phyloP scores from a whole-genome alignment of 2,329 filamentous ascomycete genomes.

The Chrysosporium keratinophilum region DNA sequence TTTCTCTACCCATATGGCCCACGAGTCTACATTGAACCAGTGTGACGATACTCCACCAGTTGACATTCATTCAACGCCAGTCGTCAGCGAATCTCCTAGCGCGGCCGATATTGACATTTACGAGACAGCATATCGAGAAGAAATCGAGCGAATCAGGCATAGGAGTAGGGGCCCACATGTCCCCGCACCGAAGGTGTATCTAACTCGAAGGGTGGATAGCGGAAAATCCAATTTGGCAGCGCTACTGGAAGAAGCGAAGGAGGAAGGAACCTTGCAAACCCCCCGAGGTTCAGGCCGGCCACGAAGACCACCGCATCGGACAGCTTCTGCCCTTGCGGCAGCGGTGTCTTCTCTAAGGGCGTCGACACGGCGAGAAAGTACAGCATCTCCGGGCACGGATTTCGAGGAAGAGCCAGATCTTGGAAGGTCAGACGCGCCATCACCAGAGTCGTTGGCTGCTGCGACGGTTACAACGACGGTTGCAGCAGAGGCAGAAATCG shows the following conservation, averaged over 20 bases:
- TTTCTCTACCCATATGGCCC: conserved; percentile 14
- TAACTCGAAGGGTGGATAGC: conserved; percentile 43
- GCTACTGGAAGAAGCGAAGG: conserved; percentile 25
- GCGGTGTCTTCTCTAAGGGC: conserved; percentile 1
- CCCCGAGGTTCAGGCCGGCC: background rate
- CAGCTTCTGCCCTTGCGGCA: background rate
- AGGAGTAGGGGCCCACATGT: conserved; percentile 30
- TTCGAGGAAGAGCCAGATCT: background rate
- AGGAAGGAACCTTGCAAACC: conserved; percentile 7
- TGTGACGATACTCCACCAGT: background rate
- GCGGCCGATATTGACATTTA: conserved; percentile 81
- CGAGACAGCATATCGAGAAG: conserved; percentile 73
- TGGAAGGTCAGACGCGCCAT: background rate
- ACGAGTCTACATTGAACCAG: background rate
- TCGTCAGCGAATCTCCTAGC: conserved; percentile 61
- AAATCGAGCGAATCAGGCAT: conserved; percentile 61
- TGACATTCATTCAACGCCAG: conserved; percentile 1
- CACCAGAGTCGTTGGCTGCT: background rate
- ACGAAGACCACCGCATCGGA: background rate
- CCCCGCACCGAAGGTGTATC: conserved; percentile 47
- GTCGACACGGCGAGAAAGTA: background rate
- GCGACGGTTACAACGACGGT: background rate
- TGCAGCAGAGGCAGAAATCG: background rate
- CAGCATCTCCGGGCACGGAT: background rate
- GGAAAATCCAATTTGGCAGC: conserved; percentile 23